Conservation (phyloP, 2,329 filamentous ascomycete genomes). For the Fusarium mexicanum region DNA sequence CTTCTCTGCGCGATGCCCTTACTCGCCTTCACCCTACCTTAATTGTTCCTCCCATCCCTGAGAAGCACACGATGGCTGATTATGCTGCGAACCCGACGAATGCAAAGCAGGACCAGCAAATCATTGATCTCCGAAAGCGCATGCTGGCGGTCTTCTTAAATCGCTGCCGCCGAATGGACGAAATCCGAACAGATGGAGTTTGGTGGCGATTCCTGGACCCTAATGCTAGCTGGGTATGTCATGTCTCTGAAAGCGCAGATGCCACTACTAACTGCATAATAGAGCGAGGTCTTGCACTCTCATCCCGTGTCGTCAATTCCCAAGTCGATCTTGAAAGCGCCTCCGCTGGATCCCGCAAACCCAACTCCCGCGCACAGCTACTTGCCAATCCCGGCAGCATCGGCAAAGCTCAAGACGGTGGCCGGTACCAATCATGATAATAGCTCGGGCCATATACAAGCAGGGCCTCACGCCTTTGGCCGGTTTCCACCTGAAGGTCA, state of each 20-base stretch:
- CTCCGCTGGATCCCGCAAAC: conserved; percentile 94
- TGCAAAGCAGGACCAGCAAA: conserved; percentile 95
- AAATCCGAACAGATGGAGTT: conserved; percentile 90
- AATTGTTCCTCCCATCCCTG: conserved; percentile 95
- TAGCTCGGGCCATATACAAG: conserved; percentile 50
- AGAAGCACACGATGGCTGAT: conserved; percentile 99
- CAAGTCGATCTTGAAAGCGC: conserved; percentile 92
- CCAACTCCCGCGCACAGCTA: conserved; percentile 86
- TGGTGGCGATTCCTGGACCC: conserved; percentile 98
- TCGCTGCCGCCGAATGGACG: conserved; percentile 90
- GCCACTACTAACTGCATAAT: conserved; percentile 29
- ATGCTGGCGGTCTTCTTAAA: conserved; percentile 98
- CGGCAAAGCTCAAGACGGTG: conserved; percentile 81
- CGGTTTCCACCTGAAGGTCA: conserved; percentile 85
- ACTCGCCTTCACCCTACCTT: conserved; percentile 93
- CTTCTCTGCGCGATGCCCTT: conserved; percentile 86
- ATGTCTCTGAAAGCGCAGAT: background rate
- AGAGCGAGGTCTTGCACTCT: conserved; percentile 96
- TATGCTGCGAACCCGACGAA: conserved; percentile 98
- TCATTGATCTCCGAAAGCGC: conserved; percentile 94
- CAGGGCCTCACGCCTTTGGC: conserved; percentile 69
- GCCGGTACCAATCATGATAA: conserved; percentile 50
- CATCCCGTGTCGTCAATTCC: conserved; percentile 91
- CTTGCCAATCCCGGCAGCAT: conserved; percentile 85
- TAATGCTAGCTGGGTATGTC: conserved; percentile 93